Conservation (phyloP, 495 filamentous ascomycete species). For the Lasiosphaeriaceae sp. region DNA sequence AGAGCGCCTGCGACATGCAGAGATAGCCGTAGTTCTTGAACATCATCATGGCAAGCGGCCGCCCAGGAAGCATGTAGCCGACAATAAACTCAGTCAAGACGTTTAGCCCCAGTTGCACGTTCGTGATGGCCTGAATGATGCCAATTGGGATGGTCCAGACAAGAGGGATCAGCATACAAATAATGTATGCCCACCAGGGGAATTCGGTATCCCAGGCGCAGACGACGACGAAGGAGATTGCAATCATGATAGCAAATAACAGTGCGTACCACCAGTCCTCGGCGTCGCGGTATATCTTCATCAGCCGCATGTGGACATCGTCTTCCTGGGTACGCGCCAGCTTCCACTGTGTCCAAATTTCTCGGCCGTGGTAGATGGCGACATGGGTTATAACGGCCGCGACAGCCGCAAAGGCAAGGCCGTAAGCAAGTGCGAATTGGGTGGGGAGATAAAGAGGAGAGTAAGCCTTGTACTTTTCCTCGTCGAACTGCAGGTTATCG, state of each 20-base stretch:
- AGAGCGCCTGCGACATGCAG: slow-evolving; percentile 53
- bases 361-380: slow-evolving; percentile 58
- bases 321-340: slow-evolving; percentile 54
- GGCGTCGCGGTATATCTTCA: slow-evolving; percentile 55
- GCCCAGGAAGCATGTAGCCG: slow-evolving; percentile 64
- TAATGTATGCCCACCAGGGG: slow-evolving; percentile 61
- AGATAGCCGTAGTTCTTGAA: slow-evolving; percentile 74
- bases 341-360: slow-evolving; percentile 51
- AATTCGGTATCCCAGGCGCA: slow-evolving; percentile 61
- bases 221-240: slow-evolving; percentile 47
- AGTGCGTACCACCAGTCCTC: slow-evolving; percentile 53
- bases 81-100: slow-evolving; percentile 67
- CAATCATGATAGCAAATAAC: slow-evolving; percentile 41
- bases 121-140: slow-evolving; percentile 62
- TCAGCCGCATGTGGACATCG: slow-evolving; percentile 63
- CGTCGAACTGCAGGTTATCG: slow-evolving; percentile 46
- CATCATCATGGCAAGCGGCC: slow-evolving; percentile 60
- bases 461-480: slow-evolving; percentile 51
- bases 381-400: slow-evolving; percentile 62
- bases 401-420: slow-evolving; percentile 65
- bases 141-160: slow-evolving; percentile 54
- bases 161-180: slow-evolving; percentile 54
- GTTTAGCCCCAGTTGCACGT: slow-evolving; percentile 64
- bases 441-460: slow-evolving; percentile 61
- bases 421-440: slow-evolving; percentile 60